Evolutionary conservation across 192 early-diverging fungal species (phyloP).

Genomic region (Gigaspora rosea): DNA sequence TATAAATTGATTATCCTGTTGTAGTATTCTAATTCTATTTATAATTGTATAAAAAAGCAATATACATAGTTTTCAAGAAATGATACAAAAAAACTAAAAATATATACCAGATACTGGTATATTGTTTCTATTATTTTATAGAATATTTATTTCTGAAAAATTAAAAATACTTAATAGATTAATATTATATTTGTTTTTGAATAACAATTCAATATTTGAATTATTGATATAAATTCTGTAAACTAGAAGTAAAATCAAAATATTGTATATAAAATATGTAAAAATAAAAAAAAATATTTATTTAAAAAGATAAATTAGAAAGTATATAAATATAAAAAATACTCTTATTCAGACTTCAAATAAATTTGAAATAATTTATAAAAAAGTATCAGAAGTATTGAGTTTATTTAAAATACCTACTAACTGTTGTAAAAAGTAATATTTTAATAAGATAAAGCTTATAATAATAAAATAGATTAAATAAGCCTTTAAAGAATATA

Average conservation of each 20-base stretch:
- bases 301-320: conserved; percentile 4
- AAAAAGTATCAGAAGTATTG: neutral
- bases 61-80: conserved; percentile 2
- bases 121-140: conserved; percentile 3
- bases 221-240: neutral
- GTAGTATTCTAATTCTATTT: conserved; percentile 10
- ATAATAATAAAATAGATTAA: neutral
- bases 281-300: neutral
- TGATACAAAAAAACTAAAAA: conserved; percentile 9
- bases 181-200: neutral
- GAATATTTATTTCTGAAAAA: conserved; percentile 12
- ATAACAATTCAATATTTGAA: neutral
- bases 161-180: conserved; percentile 2
- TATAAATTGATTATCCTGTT: conserved; percentile 11
- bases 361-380: conserved; percentile 22
- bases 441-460: neutral
- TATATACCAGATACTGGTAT: neutral
- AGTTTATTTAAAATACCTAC: neutral
- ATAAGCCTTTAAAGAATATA: neutral
- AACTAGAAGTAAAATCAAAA: conserved; percentile 3
- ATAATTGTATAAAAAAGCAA: neutral
- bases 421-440: conserved; percentile 5
- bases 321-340: neutral
- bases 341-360: neutral
- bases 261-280: neutral